Evolutionary conservation across 306 rosid species (phyloP).

Genomic region (Citrullus mucosospermus): DNA sequence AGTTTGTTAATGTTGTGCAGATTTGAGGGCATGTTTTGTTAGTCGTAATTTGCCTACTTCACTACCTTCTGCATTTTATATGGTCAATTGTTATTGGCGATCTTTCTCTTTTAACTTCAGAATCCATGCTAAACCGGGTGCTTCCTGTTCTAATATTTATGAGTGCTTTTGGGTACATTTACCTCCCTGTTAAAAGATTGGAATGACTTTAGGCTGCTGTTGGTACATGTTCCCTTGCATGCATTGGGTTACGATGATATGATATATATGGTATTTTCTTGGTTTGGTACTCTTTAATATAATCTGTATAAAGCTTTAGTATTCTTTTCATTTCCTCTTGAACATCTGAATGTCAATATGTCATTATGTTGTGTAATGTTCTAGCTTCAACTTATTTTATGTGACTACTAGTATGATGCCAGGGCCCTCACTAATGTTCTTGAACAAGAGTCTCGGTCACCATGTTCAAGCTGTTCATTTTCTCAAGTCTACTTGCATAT

Average conservation of each 20-base stretch:
- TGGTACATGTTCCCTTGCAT: background rate
- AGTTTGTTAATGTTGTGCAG: background rate
- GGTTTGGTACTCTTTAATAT: background rate
- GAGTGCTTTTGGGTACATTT: background rate
- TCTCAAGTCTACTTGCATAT: background rate
- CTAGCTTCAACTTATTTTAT: background rate
- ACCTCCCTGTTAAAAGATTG: background rate
- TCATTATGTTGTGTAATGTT: background rate
- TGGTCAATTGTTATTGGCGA: background rate
- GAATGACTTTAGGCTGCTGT: background rate
- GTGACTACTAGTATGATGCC: background rate
- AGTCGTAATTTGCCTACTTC: background rate
- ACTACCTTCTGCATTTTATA: background rate
- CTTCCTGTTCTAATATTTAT: background rate
- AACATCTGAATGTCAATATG: background rate
- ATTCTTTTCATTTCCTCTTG: background rate
- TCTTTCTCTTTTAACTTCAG: background rate
- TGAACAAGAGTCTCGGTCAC: constrained; percentile 1
- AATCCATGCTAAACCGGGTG: background rate
- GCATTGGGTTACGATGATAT: background rate
- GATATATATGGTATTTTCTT: background rate
- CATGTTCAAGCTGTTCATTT: constrained; percentile 15
- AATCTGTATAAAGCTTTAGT: background rate
- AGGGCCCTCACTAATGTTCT: constrained; percentile 1
- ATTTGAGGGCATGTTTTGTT: background rate